phyloP scores from a whole-genome alignment of 1,139 yeast species.

The Blastobotrys ciferrii region DNA sequence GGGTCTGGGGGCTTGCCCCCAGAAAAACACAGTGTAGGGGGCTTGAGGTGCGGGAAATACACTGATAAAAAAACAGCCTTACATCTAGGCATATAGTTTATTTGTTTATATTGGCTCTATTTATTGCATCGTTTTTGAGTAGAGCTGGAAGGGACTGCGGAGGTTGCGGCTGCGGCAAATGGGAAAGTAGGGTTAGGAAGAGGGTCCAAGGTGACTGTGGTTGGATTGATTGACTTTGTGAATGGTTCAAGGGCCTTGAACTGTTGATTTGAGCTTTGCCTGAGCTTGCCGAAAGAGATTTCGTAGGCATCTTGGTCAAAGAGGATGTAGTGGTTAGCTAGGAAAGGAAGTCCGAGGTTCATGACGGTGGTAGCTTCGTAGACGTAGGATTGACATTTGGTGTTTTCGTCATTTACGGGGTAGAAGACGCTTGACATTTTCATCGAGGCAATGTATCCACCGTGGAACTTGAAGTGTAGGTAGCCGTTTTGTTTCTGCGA shows the following conservation, averaged over 20 bases:
- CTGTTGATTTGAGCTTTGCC: conserved; percentile 23
- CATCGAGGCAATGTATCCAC: conserved; percentile 2
- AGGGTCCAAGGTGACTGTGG: conserved; percentile 15
- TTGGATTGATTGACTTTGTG: conserved; percentile 18
- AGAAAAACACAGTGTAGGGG: no score
- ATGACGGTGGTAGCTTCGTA: conserved; percentile 10
- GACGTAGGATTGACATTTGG: conserved; percentile 7
- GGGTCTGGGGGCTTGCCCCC: no score
- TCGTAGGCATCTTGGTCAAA: conserved; percentile 53
- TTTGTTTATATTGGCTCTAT: no score
- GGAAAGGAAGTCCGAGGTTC: conserved; percentile 52
- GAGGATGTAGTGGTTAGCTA: conserved; percentile 54
- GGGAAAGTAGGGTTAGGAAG: conserved; percentile 8
- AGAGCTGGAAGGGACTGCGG: neutral
- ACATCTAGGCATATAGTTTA: no score
- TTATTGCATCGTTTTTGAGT: neutral
- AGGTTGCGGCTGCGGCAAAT: no score
- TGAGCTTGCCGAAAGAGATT: conserved; percentile 61
- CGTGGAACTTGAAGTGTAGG: conserved; percentile 1
- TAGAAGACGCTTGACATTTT: neutral
- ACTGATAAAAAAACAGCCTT: no score
- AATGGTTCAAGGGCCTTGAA: conserved; percentile 21
- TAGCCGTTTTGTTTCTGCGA: neutral
- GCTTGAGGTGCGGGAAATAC: no score
- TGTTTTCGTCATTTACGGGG: conserved; percentile 5